These are phyloP conservation scores for Earliella scabrosa DNA, from an alignment of 1,284 basidiomycete genomes.

Conservation along the genomic window DNA sequence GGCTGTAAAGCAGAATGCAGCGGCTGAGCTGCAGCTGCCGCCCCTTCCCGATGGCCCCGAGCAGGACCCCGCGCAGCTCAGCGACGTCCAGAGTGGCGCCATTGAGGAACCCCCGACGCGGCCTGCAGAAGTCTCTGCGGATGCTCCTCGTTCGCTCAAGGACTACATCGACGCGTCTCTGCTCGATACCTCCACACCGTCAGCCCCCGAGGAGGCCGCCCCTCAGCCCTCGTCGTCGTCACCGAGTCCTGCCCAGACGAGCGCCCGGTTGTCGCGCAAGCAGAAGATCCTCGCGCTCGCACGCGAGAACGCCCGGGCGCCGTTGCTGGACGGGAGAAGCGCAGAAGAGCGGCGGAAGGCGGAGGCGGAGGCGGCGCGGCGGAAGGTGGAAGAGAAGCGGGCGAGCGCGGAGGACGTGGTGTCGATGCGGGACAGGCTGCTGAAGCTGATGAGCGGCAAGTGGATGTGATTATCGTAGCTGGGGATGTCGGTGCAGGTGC, in stretches of 20 bases:
- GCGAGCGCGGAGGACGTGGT: slow-evolving; percentile 14
- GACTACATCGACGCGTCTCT: background rate
- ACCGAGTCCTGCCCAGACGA: background rate
- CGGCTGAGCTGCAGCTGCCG: background rate
- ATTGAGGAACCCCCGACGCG: background rate
- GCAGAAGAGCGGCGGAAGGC: background rate
- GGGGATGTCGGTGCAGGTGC: background rate
- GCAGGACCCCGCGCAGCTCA: background rate
- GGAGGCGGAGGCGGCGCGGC: slow-evolving; percentile 6
- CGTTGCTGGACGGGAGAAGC: slow-evolving; percentile 28
- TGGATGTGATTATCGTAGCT: slow-evolving; percentile 12
- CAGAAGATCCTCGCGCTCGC: slow-evolving; percentile 34
- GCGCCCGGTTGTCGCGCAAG: slow-evolving; percentile 15
- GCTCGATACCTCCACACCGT: background rate
- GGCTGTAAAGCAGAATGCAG: background rate
- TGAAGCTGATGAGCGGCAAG: slow-evolving; percentile 31
- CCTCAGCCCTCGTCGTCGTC: background rate
- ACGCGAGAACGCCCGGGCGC: slow-evolving; percentile 30
- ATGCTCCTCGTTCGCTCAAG: background rate
- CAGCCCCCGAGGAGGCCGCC: background rate
- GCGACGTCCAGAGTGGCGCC: background rate
- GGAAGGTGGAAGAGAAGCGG: slow-evolving; percentile 11
- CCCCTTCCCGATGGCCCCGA: background rate
- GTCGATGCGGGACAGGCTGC: slow-evolving; percentile 29
- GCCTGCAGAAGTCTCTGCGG: background rate